Conservation (phyloP, 768 basidiomycete species). For the Lactifluus rugatus region DNA sequence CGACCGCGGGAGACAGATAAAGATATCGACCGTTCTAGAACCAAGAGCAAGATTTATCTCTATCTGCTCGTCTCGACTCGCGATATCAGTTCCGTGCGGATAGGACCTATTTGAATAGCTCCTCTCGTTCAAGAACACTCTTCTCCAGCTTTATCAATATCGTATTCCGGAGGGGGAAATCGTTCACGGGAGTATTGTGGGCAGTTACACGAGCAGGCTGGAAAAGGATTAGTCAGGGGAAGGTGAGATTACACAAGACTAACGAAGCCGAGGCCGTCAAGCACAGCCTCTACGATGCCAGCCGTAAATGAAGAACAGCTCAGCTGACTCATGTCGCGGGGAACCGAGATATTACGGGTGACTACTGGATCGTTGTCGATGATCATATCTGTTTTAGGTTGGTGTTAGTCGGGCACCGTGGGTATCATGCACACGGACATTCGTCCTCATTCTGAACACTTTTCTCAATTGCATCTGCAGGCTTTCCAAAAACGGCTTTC, state of each 20-base stretch:
- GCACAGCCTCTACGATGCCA: constrained; percentile 92
- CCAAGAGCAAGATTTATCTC: neutral
- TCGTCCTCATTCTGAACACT: constrained; percentile 96
- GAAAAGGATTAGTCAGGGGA: constrained; percentile 3
- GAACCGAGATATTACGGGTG: constrained; percentile 88
- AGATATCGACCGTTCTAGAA: constrained; percentile 5
- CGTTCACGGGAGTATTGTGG: constrained; percentile 79
- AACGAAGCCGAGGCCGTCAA: constrained; percentile 91
- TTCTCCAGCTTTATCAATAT: constrained; percentile 95
- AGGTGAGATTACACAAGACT: constrained; percentile 28
- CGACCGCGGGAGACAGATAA: neutral
- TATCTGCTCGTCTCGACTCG: constrained; percentile 1
- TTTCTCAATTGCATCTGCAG: constrained; percentile 92
- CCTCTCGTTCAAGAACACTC: constrained; percentile 88
- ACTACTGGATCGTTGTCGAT: constrained; percentile 92
- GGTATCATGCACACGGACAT: constrained; percentile 40
- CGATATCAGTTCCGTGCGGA: neutral
- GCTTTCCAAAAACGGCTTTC: constrained; percentile 85
- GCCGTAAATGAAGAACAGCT: constrained; percentile 98
- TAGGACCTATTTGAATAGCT: constrained; percentile 58
- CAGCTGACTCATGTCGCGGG: constrained; percentile 85
- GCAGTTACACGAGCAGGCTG: constrained; percentile 97
- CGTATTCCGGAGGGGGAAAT: constrained; percentile 79
- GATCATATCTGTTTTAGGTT: constrained; percentile 70
- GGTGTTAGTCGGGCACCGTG: constrained; percentile 8